phyloP scores from a whole-genome alignment of 129 eudicot species.

The Pulicaria dysenterica region DNA sequence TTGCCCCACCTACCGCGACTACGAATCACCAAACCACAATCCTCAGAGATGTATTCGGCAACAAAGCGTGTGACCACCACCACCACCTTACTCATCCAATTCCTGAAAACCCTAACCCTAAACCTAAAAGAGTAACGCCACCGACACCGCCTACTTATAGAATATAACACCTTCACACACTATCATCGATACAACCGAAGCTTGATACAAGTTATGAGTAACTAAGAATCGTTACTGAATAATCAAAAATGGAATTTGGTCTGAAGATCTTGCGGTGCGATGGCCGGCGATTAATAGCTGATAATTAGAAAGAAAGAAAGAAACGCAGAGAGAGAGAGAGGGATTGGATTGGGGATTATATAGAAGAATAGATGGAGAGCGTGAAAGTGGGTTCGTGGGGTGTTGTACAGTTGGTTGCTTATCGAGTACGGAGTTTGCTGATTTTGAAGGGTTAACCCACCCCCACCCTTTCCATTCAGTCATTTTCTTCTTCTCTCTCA shows the following conservation, averaged over 20 bases:
- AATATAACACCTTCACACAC: constrained; percentile 16
- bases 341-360: constrained; percentile 26
- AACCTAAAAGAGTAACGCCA: constrained; percentile 19
- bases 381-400: constrained; percentile 32
- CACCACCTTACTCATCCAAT: constrained; percentile 44
- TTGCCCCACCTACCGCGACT: constrained; percentile 63
- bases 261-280: constrained; percentile 34
- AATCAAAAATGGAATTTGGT: constrained; percentile 18
- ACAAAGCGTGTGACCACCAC: constrained; percentile 1
- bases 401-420: constrained; percentile 24
- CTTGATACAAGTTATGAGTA: not conserved
- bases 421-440: constrained; percentile 26
- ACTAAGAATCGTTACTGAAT: constrained; percentile 13
- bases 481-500: too few relatives aligned
- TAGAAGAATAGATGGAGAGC: constrained; percentile 21
- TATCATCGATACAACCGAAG: constrained; percentile 29
- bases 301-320: constrained; percentile 14
- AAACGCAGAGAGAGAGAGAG: constrained; percentile 21
- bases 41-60: constrained; percentile 26
- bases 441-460: constrained; percentile 29
- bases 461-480: not conserved
- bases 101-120: constrained; percentile 39
- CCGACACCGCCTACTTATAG: constrained; percentile 27
- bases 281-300: constrained; percentile 4
- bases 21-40: constrained; percentile 42